Conservation (phyloP, 2,329 filamentous ascomycete species). For the Aureobasidium sp. region DNA sequence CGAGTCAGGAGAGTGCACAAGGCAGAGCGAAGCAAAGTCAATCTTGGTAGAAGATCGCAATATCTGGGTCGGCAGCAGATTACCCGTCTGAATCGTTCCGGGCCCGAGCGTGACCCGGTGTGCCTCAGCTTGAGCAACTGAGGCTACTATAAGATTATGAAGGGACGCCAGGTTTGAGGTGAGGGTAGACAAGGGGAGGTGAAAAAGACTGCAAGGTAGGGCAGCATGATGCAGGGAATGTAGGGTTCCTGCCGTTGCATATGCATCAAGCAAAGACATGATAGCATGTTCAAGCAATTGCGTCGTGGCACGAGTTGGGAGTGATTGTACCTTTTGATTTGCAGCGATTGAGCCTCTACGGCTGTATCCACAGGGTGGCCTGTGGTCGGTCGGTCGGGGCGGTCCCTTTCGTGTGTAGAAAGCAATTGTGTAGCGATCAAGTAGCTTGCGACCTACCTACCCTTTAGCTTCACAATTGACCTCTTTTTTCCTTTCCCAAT, state of each 20-base stretch:
- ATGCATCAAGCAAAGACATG: not conserved
- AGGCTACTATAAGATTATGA: not conserved
- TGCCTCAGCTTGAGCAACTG: constrained; percentile 10
- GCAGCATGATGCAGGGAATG: not conserved
- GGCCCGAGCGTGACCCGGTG: constrained; percentile 2
- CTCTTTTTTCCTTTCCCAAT: not conserved
- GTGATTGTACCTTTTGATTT: not conserved
- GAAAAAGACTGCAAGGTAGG: not conserved
- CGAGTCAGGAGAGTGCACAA: not conserved
- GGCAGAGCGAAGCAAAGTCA: not conserved
- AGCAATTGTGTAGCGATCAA: not conserved
- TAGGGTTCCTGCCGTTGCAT: not conserved
- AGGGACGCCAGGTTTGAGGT: not conserved
- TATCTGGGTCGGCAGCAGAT: constrained; percentile 10
- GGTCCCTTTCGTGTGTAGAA: not conserved
- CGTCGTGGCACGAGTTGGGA: not conserved
- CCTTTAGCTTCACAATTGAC: not conserved
- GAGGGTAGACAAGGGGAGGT: not conserved
- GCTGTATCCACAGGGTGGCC: constrained; percentile 10
- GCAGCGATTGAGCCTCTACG: not conserved
- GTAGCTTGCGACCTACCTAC: not conserved
- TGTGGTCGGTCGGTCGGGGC: not conserved
- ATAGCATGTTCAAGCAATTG: not conserved
- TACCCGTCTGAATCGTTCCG: not conserved
- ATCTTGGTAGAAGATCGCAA: not conserved